Base-by-base conservation (phyloP, 441 rosid species). In the Croton setiger region DNA sequence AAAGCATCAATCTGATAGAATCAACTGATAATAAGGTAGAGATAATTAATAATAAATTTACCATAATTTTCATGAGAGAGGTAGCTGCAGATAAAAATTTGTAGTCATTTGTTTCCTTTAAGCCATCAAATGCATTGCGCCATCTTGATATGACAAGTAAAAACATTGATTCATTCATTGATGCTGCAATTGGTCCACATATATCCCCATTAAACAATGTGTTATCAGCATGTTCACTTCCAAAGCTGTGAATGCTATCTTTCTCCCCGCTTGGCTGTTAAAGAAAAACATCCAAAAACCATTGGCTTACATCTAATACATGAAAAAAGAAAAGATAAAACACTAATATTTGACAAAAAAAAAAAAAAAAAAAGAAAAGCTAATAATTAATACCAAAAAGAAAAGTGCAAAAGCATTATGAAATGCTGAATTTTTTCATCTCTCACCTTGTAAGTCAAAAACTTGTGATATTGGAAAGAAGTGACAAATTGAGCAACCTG, bases 161-260 rank as follows among this genome's bases (percentile, higher is more conserved):
- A 81, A 96, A 93, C 99, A 93, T 91, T 64, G 93, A 84, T 81
- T 96, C 98, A 68, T 88, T 88, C 84, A 93, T 88, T 63, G 97
- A 78, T 81, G 88, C 88, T 68, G 98, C 91, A 80, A 96, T 86
- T 20, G 99, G 99, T 67, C 97, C 97, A 73, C 98, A 96, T 48
- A 89, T 74, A 82, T 86, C 88, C 70, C 88, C 97, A 64, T 84
- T 84, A 78, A 87, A 89, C 71, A 70, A 61, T 56, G 87, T 83
- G 76, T 45, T 78, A 70, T 74, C 92, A 64, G 74, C 85, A 72
- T 54, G 52, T 64, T 80, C 72, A 37, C 79, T 60, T 11, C 69
- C 36, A 51, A 72, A 75, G 74, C 43, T 77, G 72, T 75, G 82
- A 70, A 78, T 73, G 35, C 73, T 69, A 57, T 80, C 81, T 21